Base-by-base conservation (phyloP, 441 rosid genomes). In the Corymbia calophylla region DNA sequence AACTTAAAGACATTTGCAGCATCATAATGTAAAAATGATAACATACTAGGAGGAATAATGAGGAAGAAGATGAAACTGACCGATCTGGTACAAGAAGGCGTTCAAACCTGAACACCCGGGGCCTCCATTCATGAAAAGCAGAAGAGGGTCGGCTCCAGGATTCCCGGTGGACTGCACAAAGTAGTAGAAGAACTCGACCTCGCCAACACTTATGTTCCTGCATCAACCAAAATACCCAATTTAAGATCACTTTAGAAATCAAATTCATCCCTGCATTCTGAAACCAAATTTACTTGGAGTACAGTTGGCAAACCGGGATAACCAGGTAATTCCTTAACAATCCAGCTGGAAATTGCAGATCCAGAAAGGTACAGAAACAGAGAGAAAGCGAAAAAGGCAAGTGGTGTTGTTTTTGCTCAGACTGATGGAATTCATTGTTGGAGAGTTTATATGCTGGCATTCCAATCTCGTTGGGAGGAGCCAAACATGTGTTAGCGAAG, bases 61-160 rank as follows among this genome's bases (percentile, higher is more conserved):
- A 25, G 17, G 39, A 55, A 29, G n/a, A 88, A 19, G 49, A 55
- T 7, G 60, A 44, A 60, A 39, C 19, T 11, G 2, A 89, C 90
- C 86, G 0, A 58, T 53, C 27, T 89, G 82, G 77, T 60, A 90
- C 23, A 90, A 48, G 54, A 90, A 88, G 15, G 90, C 90, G 10
- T 87, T 87, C 23, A 88, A 81, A n/a, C 90, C 88, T 1, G 89
- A 85, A 68, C 90, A 81, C 7, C 90, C 89, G 0, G 90, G 92
- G 18, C 92, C 92, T 31, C 90, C 92, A 21, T 90, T 90, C 66
- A 90, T 89, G 88, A 44, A 90, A 21, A 90, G 53, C 88, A 91
- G 32, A 25, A 91, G 47, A n/a, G 89, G 92, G 77, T 91, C 92
- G 13, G 87, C 62, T n/a, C 54, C n/a, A 5, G 89, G 90, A n/a